Conservation (phyloP, 2,329 filamentous ascomycete species). For the Sclerotinia nivalis region DNA sequence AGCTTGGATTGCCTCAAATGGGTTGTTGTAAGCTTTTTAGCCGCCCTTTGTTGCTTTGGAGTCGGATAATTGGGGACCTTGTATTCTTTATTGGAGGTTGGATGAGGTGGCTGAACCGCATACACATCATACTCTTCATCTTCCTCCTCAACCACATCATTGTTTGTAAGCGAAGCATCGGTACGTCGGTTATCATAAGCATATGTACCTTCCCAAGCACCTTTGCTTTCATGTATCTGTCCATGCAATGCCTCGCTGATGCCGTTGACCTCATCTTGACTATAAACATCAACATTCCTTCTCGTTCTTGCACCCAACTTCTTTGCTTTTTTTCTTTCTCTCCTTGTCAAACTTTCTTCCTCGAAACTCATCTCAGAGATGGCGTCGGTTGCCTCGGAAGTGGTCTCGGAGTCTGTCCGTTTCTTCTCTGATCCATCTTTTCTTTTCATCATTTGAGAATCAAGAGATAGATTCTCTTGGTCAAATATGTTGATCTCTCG, state of each 20-base stretch:
- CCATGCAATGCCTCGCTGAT: slow-evolving; percentile 39
- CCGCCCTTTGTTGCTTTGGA: slow-evolving; percentile 34
- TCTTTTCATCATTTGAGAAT: slow-evolving; percentile 16
- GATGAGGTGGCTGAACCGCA: slow-evolving; percentile 13
- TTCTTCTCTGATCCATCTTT: background rate
- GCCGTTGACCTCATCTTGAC: slow-evolving; percentile 35
- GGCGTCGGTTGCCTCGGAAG: slow-evolving; percentile 27
- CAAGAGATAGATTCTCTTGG: slow-evolving; percentile 9
- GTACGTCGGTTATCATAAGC: slow-evolving; percentile 27
- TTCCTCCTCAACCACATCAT: slow-evolving; percentile 4
- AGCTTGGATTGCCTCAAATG: slow-evolving; percentile 29
- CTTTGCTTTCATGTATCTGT: slow-evolving; percentile 36
- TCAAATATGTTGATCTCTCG: slow-evolving; percentile 35
- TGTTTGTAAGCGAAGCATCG: background rate
- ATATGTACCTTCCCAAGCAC: slow-evolving; percentile 36
- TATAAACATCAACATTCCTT: slow-evolving; percentile 31
- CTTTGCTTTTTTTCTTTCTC: slow-evolving; percentile 36
- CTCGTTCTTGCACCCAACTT: slow-evolving; percentile 27
- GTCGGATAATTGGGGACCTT: slow-evolving; percentile 32
- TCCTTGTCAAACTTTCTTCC: slow-evolving; percentile 29
- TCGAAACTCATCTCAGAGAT: slow-evolving; percentile 29
- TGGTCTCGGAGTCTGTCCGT: slow-evolving; percentile 6
- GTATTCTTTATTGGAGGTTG: slow-evolving; percentile 16
- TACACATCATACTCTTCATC: slow-evolving; percentile 6
- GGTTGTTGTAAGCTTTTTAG: slow-evolving; percentile 30